phyloP scores from a whole-genome alignment of 2,329 filamentous ascomycete species.

The Reticulascus tulasneorum region DNA sequence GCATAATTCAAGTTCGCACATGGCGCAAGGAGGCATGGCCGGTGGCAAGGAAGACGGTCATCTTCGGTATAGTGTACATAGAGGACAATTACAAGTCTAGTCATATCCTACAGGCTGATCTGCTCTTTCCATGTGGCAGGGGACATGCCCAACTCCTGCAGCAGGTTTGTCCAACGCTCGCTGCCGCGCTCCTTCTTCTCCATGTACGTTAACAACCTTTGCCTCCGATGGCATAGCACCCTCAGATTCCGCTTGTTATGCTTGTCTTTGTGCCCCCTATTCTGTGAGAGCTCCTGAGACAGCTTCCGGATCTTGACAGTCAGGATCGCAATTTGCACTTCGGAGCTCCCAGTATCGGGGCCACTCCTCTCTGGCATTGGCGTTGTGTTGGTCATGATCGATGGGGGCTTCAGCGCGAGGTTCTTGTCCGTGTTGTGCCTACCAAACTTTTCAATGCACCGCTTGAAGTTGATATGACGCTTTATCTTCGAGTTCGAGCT shows the following conservation, averaged over 20 bases:
- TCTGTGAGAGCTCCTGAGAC: constrained; percentile 64
- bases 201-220: constrained; percentile 85
- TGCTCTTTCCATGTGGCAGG: constrained; percentile 88
- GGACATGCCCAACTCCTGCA: constrained; percentile 78
- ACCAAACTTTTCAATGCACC: constrained; percentile 84
- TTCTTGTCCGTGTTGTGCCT: constrained; percentile 78
- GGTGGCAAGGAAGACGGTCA: constrained; percentile 14
- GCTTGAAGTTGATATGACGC: constrained; percentile 75
- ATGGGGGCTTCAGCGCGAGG: constrained; percentile 59
- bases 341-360: constrained; percentile 87
- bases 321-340: constrained; percentile 96
- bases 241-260: constrained; percentile 89
- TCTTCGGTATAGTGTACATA: constrained; percentile 45
- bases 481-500: constrained; percentile 77
- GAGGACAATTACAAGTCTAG: constrained; percentile 36
- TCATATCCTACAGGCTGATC: constrained; percentile 65
- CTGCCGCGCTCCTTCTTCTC: constrained; percentile 86
- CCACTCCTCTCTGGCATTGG: constrained; percentile 61
- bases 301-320: constrained; percentile 89
- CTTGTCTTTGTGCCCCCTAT: constrained; percentile 77
- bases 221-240: constrained; percentile 79
- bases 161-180: constrained; percentile 81
- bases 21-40: constrained; percentile 21
- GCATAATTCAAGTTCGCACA: constrained; percentile 26
- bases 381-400: constrained; percentile 31